These are phyloP conservation scores for Seiridium cupressi DNA, from an alignment of 2,329 filamentous ascomycete genomes.

Conservation along the genomic window DNA sequence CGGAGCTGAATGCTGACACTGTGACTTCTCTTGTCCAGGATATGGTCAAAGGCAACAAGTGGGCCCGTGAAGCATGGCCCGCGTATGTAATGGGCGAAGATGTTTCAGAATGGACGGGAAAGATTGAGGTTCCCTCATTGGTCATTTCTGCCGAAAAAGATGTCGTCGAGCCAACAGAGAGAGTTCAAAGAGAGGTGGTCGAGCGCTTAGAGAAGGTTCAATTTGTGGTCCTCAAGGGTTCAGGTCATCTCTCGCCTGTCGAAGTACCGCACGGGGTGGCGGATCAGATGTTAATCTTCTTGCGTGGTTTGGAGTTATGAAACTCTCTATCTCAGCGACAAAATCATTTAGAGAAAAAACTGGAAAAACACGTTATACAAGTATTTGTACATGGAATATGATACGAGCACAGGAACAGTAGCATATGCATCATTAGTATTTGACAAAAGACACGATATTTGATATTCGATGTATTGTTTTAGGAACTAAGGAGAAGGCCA, in stretches of 20 bases:
- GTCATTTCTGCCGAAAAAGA: not conserved
- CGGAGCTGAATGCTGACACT: constrained; percentile 7
- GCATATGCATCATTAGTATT: no score
- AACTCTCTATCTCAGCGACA: no score
- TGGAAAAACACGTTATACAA: no score
- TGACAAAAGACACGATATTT: no score
- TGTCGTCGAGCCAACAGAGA: not conserved
- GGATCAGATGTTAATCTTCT: not conserved
- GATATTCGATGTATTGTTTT: no score
- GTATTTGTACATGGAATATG: no score
- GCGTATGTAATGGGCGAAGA: constrained; percentile 11
- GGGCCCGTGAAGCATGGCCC: constrained; percentile 32
- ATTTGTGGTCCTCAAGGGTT: not conserved
- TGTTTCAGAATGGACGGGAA: not conserved
- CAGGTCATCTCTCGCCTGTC: not conserved
- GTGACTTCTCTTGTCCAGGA: constrained; percentile 18
- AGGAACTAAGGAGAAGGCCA: no score
- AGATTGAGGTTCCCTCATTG: not conserved
- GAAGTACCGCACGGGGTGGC: not conserved
- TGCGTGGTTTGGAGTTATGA: not conserved
- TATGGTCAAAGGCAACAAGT: constrained; percentile 25
- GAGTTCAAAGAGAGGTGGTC: not conserved
- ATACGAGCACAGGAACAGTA: no score
- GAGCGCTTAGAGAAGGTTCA: not conserved
- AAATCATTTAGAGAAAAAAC: no score